phyloP scores from a whole-genome alignment of 1,284 basidiomycete genomes.

The Phellinidium pouzarii region DNA sequence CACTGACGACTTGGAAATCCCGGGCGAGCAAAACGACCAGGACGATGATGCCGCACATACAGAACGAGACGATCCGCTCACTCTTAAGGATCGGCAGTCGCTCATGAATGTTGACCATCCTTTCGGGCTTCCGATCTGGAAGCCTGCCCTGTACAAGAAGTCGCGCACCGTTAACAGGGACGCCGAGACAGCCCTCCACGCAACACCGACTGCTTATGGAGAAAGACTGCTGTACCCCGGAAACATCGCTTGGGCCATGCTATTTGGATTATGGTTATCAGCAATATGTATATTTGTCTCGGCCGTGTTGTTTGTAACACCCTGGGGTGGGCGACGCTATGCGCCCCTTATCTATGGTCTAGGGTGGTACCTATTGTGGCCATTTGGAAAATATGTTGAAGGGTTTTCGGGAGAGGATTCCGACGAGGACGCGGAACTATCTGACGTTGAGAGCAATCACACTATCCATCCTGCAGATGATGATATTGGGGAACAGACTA shows the following conservation, averaged over 20 bases:
- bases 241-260: conserved; percentile 86
- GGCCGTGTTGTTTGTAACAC: conserved; percentile 64
- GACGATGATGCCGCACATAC: conserved; percentile 32
- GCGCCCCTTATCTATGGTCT: conserved; percentile 86
- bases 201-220: conserved; percentile 85
- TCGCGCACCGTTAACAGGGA: conserved; percentile 93
- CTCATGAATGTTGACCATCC: conserved; percentile 99
- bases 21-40: conserved; percentile 30
- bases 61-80: conserved; percentile 80
- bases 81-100: conserved; percentile 93
- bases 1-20: conserved; percentile 28
- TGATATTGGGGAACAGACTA: conserved; percentile 26
- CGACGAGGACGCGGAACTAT: conserved; percentile 35
- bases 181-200: conserved; percentile 92
- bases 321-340: conserved; percentile 79
- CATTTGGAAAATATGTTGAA: conserved; percentile 98
- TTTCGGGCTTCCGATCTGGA: conserved; percentile 99
- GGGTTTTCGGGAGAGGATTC: conserved; percentile 56
- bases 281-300: conserved; percentile 65
- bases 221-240: conserved; percentile 88
- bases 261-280: conserved; percentile 92
- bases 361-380: conserved; percentile 96
- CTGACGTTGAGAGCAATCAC: conserved; percentile 23
- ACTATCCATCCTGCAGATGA: conserved; percentile 27
- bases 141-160: conserved; percentile 98